A percentile compares a stretch with the other conserved stretches of the same genome.
Evolutionary conservation across 805 yeast genomes (phyloP).

Genomic region (Metschnikowia matae): DNA sequence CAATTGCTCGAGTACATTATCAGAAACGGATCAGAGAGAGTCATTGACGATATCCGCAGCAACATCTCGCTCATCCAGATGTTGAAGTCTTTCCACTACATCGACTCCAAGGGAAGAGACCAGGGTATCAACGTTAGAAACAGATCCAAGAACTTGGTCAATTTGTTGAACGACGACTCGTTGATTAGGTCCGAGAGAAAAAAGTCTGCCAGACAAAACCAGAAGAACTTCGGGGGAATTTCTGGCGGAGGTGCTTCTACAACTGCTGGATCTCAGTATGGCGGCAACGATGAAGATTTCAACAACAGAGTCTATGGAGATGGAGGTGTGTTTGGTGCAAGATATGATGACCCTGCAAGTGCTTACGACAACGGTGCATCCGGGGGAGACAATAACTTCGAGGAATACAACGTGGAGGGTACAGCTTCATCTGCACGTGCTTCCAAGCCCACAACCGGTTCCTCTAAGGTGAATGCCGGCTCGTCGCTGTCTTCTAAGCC

Average conservation of each 20-base stretch:
- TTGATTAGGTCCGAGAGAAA: constrained; percentile 79
- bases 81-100: constrained; percentile 90
- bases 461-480: constrained; percentile 33
- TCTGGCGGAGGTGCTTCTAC: constrained; percentile 54
- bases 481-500: constrained; percentile 25
- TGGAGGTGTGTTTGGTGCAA: constrained; percentile 65
- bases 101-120: constrained; percentile 90
- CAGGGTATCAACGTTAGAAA: constrained; percentile 95
- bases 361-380: constrained; percentile 35
- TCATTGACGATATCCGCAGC: constrained; percentile 90
- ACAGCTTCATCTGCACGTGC: constrained; percentile 15
- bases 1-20: constrained; percentile 88
- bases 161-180: constrained; percentile 70
- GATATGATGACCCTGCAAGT: constrained; percentile 56
- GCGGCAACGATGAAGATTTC: constrained; percentile 46
- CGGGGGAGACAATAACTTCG: constrained; percentile 43
- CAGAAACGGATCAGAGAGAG: constrained; percentile 90
- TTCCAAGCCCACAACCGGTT: constrained; percentile 33
- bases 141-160: constrained; percentile 73
- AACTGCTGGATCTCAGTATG: constrained; percentile 28
- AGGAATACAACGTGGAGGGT: constrained; percentile 54
- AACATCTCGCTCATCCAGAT: constrained; percentile 76
- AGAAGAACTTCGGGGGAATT: constrained; percentile 79
- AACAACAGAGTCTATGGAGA: constrained; percentile 60
- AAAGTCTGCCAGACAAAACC: constrained; percentile 74